phyloP scores from a whole-genome alignment of 495 filamentous ascomycete genomes.

The Trichoderma virens region DNA sequence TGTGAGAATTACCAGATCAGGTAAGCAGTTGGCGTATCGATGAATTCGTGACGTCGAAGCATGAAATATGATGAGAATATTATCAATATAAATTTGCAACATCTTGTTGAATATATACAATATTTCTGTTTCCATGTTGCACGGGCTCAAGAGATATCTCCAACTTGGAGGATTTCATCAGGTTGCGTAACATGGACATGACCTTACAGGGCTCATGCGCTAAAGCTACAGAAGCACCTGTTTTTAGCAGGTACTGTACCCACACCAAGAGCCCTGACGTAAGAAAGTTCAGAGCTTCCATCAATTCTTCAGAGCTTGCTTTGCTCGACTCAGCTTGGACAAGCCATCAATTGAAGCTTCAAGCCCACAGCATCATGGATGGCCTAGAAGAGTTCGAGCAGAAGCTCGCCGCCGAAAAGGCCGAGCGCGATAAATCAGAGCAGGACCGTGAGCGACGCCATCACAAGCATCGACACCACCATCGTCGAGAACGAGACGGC shows the following conservation, averaged over 20 bases:
- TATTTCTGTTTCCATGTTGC: too few relatives aligned
- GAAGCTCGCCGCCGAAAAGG: conserved; percentile 43
- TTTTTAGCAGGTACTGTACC: not conserved
- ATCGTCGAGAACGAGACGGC: conserved; percentile 20
- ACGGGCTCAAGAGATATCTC: too few relatives aligned
- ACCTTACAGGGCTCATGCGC: not conserved
- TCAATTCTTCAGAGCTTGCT: not conserved
- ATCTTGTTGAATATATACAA: not conserved
- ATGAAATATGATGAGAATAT: too few relatives aligned
- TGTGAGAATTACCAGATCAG: not conserved
- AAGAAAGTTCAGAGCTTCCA: not conserved
- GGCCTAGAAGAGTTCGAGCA: conserved; percentile 49
- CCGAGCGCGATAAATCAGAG: conserved; percentile 32
- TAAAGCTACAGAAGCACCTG: not conserved
- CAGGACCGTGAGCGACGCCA: conserved; percentile 30
- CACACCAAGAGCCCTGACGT: not conserved
- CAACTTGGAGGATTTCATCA: too few relatives aligned
- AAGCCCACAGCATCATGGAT: conserved; percentile 29
- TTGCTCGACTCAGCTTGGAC: not conserved
- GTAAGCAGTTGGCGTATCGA: not conserved
- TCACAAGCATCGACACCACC: conserved; percentile 39
- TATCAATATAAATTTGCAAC: not conserved
- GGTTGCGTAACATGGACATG: too few relatives aligned
- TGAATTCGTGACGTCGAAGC: too few relatives aligned
- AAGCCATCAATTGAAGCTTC: conserved; percentile 5